Percentiles rank a stretch among this genome's conserved stretches.
These are phyloP conservation scores for Myriosclerotinia duriaeana DNA, from an alignment of 2,329 filamentous ascomycete genomes.

Conservation along the genomic window DNA sequence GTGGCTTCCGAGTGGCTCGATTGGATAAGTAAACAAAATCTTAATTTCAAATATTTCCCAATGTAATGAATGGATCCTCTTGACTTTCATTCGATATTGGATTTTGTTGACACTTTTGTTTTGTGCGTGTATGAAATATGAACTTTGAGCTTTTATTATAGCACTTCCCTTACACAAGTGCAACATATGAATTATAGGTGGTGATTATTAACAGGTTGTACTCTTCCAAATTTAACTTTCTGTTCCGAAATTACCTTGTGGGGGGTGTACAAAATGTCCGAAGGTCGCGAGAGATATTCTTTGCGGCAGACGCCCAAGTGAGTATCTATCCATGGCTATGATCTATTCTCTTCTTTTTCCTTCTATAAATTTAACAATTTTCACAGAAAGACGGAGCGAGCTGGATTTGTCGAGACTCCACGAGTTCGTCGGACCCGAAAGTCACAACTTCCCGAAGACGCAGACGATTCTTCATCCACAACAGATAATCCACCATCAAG, in stretches of 20 bases:
- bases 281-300: constrained; percentile 41
- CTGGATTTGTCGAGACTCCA: constrained; percentile 54
- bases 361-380: constrained; percentile 21
- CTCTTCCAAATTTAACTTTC: constrained; percentile 1
- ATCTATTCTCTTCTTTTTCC: not conserved
- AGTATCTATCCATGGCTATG: constrained; percentile 3
- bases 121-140: constrained; percentile 7
- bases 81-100: not conserved
- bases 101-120: constrained; percentile 12
- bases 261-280: constrained; percentile 34
- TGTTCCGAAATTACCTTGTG: constrained; percentile 2
- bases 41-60: constrained; percentile 13
- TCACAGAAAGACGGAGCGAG: constrained; percentile 51
- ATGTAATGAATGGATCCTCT: not conserved
- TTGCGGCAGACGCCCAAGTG: constrained; percentile 41
- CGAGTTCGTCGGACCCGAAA: constrained; percentile 46
- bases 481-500: constrained; percentile 35
- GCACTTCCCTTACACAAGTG: not conserved
- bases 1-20: constrained; percentile 16
- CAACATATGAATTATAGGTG: not conserved
- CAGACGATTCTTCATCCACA: constrained; percentile 40
- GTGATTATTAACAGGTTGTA: not conserved
- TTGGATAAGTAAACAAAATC: constrained; percentile 9
- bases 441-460: constrained; percentile 39
- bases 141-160: constrained; percentile 6